A percentile compares a stretch with the other conserved stretches of the same genome.
Conservation (phyloP, 164 flowering plant genomes). For the Akebia trifoliata region DNA sequence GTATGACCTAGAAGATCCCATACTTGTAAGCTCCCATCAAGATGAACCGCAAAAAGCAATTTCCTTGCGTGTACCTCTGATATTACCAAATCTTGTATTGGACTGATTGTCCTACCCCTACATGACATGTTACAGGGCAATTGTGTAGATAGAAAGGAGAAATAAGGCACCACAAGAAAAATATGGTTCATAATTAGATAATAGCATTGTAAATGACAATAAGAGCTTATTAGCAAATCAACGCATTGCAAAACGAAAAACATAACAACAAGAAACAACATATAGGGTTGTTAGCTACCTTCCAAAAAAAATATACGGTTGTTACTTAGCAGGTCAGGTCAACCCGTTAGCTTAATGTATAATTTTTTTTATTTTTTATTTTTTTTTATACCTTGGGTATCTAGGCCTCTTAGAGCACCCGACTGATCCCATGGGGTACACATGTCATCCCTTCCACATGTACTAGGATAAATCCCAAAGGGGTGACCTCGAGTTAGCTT, state of each 20-base stretch:
- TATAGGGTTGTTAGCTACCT: no score
- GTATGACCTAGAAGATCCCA: slow-evolving; percentile 66
- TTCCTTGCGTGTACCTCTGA: slow-evolving; percentile 41
- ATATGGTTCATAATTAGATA: neutral
- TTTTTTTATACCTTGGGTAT: no score
- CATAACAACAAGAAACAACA: neutral
- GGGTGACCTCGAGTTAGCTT: no score
- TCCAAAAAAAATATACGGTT: no score
- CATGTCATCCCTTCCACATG: no score
- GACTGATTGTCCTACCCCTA: slow-evolving; percentile 50
- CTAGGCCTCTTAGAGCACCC: no score
- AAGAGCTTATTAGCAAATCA: neutral
- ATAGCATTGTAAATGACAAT: neutral
- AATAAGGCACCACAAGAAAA: neutral
- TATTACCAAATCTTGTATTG: slow-evolving; percentile 55
- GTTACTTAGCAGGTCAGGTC: no score
- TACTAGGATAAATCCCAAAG: no score
- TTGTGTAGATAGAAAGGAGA: neutral
- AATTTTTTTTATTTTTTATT: no score
- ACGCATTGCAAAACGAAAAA: no score
- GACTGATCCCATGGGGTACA: no score
- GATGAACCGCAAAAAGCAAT: slow-evolving; percentile 65
- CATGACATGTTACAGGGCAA: slow-evolving; percentile 13
- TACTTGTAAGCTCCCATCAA: slow-evolving; percentile 65
- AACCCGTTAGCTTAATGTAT: no score